Conservation (phyloP, 23 red algal genomes). For the Rhodosorus marinus region DNA sequence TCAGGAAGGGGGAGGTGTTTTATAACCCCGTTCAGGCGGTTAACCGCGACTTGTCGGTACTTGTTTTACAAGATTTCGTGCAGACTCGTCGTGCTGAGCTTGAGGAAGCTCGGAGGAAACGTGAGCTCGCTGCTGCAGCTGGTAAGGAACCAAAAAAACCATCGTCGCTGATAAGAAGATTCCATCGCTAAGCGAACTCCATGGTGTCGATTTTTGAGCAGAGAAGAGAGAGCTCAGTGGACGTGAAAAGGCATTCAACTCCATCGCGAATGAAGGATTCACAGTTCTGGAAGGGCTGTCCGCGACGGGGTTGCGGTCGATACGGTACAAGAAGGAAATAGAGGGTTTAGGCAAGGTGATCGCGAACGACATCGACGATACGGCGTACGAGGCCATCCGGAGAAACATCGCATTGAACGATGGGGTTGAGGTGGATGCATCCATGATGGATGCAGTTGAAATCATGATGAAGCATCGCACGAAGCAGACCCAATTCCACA, state of each 20-base stretch:
- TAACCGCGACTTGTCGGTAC: conserved; percentile 85
- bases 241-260: not conserved
- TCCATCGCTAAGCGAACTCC: not conserved
- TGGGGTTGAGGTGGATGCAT: conserved; percentile 10
- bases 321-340: conserved; percentile 76
- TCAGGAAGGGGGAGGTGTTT: conserved; percentile 55
- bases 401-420: conserved; percentile 43
- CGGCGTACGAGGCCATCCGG: conserved; percentile 32
- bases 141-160: not conserved
- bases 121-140: conserved; percentile 23
- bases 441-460: conserved; percentile 30
- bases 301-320: conserved; percentile 69
- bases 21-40: conserved; percentile 96
- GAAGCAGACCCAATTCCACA: conserved; percentile 19
- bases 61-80: conserved; percentile 34
- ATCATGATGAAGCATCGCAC: conserved; percentile 33
- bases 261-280: conserved; percentile 1
- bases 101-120: conserved; percentile 1
- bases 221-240: no score
- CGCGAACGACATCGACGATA: conserved; percentile 76
- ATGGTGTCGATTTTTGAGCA: no score
- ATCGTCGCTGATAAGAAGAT: not conserved
- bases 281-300: conserved; percentile 25
- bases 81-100: conserved; percentile 1
- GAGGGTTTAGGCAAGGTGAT: conserved; percentile 26